These are phyloP conservation scores for Starmerella scarabaei DNA, from an alignment of 805 yeast species.

Conservation along the genomic window DNA sequence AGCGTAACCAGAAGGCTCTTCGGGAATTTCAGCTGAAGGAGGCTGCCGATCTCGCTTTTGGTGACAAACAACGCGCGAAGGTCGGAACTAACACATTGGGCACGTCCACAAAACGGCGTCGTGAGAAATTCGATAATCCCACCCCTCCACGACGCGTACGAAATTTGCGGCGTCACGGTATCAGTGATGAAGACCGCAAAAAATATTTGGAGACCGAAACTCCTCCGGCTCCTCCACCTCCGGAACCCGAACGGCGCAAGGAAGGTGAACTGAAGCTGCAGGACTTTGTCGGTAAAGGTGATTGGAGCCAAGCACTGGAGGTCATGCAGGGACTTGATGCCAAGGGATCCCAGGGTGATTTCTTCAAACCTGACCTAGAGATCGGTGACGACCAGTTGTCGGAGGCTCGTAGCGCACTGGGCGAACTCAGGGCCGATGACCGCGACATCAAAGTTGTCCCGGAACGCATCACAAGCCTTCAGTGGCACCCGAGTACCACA, in stretches of 20 bases:
- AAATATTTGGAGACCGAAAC: constrained; percentile 2
- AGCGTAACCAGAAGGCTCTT: constrained; percentile 65
- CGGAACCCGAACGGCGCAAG: constrained; percentile 40
- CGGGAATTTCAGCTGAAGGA: constrained; percentile 55
- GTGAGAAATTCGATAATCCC: constrained; percentile 15
- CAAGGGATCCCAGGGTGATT: constrained; percentile 28
- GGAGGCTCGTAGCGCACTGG: constrained; percentile 40
- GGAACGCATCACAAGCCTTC: constrained; percentile 59
- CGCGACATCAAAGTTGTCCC: constrained; percentile 51
- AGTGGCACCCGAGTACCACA: constrained; percentile 59
- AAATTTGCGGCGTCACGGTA: constrained; percentile 38
- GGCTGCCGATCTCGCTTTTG: constrained; percentile 40
- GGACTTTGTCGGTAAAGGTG: constrained; percentile 26
- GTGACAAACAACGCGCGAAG: constrained; percentile 28
- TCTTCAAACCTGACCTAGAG: constrained; percentile 35
- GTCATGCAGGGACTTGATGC: constrained; percentile 21
- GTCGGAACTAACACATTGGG: constrained; percentile 19
- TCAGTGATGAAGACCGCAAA: constrained; percentile 22
- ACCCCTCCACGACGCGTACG: constrained; percentile 13
- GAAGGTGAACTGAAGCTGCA: constrained; percentile 27
- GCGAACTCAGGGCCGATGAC: constrained; percentile 43
- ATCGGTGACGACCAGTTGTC: constrained; percentile 41
- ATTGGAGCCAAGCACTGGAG: constrained; percentile 29
- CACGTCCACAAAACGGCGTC: constrained; percentile 9
- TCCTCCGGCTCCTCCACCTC: constrained; percentile 16